Evolutionary conservation across 116 monocot genomes (phyloP), one percentile per base, ranked within the genome.

Genomic region (Dioscorea cayenensis): DNA sequence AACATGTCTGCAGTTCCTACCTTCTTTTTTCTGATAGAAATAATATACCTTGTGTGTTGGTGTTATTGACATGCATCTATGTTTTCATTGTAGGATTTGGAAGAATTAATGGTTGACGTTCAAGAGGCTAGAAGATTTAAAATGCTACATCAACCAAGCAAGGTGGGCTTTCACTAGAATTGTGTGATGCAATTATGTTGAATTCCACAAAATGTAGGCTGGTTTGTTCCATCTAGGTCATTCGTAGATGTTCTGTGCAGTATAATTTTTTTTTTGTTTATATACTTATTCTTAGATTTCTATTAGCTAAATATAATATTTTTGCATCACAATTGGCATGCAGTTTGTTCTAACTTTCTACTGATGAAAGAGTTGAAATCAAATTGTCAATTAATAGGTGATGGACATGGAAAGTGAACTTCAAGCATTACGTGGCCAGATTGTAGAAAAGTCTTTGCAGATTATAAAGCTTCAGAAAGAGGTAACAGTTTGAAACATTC

Each of bases 331-430:
- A 5, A 55, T 19, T 18, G 2, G 12, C 55, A 43, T 55, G n/a
- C 18, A 5, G 55, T 16, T 16, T 55, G 55, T 55, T 43, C 43
- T 55, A 55, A 55, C 5, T 55, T 55, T n/a, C 55, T 55, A n/a
- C 14, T 55, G 55, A n/a, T 55, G 55, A 18, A 16, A 55, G 12
- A 2, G 1, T 55, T 55, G 55, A 55, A n/a, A 55, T n/a, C 43
- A 43, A 43, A 14, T 18, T 74, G 8, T n/a, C 43, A 43, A 43
- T 18, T 18, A 72, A 10, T 71, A 96, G 96, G 96, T 92, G 19
- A 96, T 92, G 96, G 92, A 96, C 68, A 96, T 96, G 96, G 90
- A 92, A 69, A 81, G 84, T 86, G 96, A 96, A 77, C 90, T 96
- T 79, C 80, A 82, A 83, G 86, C 87, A 64, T 65, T 96, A 70